Evolutionary conservation across 768 basidiomycete genomes (phyloP).

Genomic region (Goffeauzyma gilvescens): DNA sequence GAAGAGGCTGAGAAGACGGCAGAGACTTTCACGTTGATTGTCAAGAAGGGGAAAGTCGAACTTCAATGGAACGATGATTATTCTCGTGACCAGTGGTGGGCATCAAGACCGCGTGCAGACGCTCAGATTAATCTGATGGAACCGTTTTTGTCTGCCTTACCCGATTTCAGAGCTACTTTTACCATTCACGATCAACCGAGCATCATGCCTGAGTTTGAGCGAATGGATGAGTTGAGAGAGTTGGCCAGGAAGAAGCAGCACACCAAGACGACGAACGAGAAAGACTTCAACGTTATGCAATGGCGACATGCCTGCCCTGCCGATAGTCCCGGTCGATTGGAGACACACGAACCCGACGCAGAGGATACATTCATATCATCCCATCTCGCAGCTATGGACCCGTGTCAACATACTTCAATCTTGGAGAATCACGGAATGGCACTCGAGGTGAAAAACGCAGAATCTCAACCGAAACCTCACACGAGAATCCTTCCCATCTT

Average conservation of each 20-base stretch:
- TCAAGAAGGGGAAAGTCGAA: slow-evolving; percentile 31
- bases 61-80: slow-evolving; percentile 34
- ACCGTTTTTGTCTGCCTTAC: slow-evolving; percentile 26
- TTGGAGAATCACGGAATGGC: slow-evolving; percentile 31
- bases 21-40: slow-evolving; percentile 32
- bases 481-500: slow-evolving; percentile 31
- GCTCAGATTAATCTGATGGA: slow-evolving; percentile 33
- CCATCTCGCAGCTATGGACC: slow-evolving; percentile 29
- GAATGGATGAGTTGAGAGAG: slow-evolving; percentile 24
- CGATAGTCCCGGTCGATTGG: slow-evolving; percentile 24
- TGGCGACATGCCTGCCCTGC: slow-evolving; percentile 29
- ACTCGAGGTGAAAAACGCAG: slow-evolving; percentile 22
- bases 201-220: slow-evolving; percentile 25
- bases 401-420: slow-evolving; percentile 30
- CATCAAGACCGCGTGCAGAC: slow-evolving; percentile 30
- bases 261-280: slow-evolving; percentile 23
- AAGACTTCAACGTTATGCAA: slow-evolving; percentile 22
- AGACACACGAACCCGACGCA: slow-evolving; percentile 17
- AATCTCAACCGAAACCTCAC: slow-evolving; percentile 30
- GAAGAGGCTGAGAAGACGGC: slow-evolving; percentile 26
- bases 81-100: slow-evolving; percentile 32
- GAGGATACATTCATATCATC: slow-evolving; percentile 29
- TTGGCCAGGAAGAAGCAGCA: slow-evolving; percentile 22
- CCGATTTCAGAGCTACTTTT: slow-evolving; percentile 30
- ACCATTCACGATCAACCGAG: slow-evolving; percentile 33